phyloP scores from a whole-genome alignment of 2,329 filamentous ascomycete genomes.

The Mariannaea elegans region DNA sequence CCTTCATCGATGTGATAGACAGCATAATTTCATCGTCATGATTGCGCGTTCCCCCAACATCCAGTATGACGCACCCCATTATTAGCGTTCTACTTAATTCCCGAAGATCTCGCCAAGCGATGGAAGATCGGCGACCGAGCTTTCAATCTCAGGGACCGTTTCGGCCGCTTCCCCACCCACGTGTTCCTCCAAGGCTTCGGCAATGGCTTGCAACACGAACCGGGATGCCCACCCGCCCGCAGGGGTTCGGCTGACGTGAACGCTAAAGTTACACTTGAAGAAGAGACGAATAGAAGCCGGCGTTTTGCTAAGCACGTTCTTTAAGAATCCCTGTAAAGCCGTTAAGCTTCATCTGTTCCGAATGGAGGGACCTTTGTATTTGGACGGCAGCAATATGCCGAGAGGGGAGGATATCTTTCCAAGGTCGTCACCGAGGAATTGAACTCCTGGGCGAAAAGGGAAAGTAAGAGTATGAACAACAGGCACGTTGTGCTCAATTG shows the following conservation, averaged over 20 bases:
- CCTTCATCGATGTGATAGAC: not conserved
- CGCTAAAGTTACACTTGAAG: not conserved
- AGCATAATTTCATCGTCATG: not conserved
- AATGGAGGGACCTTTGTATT: not conserved
- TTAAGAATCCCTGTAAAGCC: not conserved
- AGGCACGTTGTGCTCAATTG: not conserved
- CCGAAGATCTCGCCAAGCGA: slow-evolving; percentile 20
- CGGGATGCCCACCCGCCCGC: too few relatives aligned
- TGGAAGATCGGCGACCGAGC: slow-evolving; percentile 20
- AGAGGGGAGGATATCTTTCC: slow-evolving; percentile 23
- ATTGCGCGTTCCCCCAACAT: not conserved
- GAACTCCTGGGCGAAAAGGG: not conserved
- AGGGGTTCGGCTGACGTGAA: not conserved
- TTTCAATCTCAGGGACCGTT: not conserved
- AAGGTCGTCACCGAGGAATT: slow-evolving; percentile 17
- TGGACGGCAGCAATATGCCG: slow-evolving; percentile 16
- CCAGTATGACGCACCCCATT: not conserved
- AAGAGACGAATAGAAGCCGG: slow-evolving; percentile 12
- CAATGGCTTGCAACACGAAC: too few relatives aligned
- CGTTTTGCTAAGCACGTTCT: slow-evolving; percentile 11
- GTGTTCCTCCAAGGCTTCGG: slow-evolving; percentile 17
- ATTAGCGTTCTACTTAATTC: not conserved
- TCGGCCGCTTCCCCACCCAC: slow-evolving; percentile 22
- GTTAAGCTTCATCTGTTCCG: not conserved
- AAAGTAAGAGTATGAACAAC: not conserved